Evolutionary conservation across 257 asterid genomes (phyloP).

Genomic region (Petunia axillaris): DNA sequence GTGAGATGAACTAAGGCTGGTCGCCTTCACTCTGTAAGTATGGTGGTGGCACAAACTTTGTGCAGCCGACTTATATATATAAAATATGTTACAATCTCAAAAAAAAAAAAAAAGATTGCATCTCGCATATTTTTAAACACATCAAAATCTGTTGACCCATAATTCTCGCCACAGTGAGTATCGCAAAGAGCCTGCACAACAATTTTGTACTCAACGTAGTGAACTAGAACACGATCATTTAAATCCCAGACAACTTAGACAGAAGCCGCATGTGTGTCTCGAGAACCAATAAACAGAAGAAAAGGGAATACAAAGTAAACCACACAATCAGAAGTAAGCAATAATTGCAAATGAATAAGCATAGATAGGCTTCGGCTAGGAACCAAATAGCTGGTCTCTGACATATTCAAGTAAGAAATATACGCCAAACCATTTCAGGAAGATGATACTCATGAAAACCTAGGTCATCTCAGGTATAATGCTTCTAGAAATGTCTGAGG

Average conservation of each 20-base stretch:
- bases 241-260: background rate
- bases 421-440: conserved; percentile 16
- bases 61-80: no score
- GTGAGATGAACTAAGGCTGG: no score
- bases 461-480: conserved; percentile 11
- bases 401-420: conserved; percentile 8
- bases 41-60: no score
- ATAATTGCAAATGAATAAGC: conserved; percentile 1
- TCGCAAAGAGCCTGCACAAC: conserved; percentile 84
- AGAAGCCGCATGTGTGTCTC: background rate
- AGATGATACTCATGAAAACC: background rate
- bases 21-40: no score
- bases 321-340: background rate
- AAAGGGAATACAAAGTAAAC: background rate
- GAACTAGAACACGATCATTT: conserved; percentile 18
- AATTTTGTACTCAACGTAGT: conserved; percentile 28
- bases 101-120: background rate
- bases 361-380: conserved; percentile 7
- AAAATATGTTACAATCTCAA: no score
- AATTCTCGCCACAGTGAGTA: conserved; percentile 79
- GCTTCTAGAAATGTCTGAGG: background rate
- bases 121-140: conserved; percentile 84
- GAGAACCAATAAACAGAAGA: conserved; percentile 17
- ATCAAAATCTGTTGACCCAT: conserved; percentile 83
- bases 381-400: conserved; percentile 12